These are phyloP conservation scores for Xylaria bambusicola DNA, from an alignment of 495 filamentous ascomycete species.

Conservation along the genomic window DNA sequence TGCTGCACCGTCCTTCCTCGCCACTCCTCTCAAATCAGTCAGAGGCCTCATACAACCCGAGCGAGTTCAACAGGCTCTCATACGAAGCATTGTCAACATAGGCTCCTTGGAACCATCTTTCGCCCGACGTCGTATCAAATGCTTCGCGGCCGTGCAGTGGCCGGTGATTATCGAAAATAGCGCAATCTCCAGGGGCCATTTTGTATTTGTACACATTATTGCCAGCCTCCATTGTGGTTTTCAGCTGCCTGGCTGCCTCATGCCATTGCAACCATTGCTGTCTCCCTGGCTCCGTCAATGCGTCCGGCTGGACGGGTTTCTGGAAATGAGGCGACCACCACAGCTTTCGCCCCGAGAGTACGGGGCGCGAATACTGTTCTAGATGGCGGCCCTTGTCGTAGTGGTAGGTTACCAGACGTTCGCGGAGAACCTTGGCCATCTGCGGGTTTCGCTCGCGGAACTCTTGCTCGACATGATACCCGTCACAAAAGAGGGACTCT, in stretches of 20 bases:
- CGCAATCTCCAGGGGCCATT: conserved; percentile 76
- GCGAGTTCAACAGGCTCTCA: conserved; percentile 44
- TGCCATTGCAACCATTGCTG: conserved; percentile 31
- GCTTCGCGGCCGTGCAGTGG: conserved; percentile 73
- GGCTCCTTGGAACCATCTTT: conserved; percentile 80
- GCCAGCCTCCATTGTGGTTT: conserved; percentile 45
- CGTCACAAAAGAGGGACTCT: conserved; percentile 79
- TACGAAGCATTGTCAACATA: conserved; percentile 78
- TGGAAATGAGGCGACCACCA: conserved; percentile 66
- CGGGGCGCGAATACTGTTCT: conserved; percentile 56
- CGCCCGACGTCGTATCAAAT: conserved; percentile 64
- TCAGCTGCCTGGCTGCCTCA: conserved; percentile 49
- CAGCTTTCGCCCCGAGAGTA: conserved; percentile 46
- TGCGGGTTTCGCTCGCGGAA: conserved; percentile 33
- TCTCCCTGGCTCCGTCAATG: background rate
- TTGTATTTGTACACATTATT: conserved; percentile 65
- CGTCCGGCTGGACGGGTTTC: conserved; percentile 18
- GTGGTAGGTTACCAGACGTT: conserved; percentile 58
- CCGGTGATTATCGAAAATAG: conserved; percentile 81
- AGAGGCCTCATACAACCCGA: too few species aligned
- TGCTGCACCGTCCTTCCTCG: too few species aligned
- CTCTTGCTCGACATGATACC: conserved; percentile 58
- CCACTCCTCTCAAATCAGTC: too few species aligned
- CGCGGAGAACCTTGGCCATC: conserved; percentile 43
- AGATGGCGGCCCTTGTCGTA: conserved; percentile 69